These are phyloP conservation scores for Nicotiana obtusifolia DNA, from an alignment of 257 asterid genomes.

Conservation along the genomic window DNA sequence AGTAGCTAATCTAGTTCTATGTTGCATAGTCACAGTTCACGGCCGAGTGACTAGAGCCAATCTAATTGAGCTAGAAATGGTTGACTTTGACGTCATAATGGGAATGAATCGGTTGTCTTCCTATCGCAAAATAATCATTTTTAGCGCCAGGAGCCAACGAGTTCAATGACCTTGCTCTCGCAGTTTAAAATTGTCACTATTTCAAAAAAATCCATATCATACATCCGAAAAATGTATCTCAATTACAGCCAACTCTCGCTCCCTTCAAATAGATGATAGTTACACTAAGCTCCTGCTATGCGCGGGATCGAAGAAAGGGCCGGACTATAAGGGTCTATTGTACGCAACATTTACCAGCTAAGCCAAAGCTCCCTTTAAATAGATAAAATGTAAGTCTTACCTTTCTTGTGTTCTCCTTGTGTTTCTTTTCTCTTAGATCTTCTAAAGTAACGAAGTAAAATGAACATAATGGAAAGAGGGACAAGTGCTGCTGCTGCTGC, in stretches of 20 bases:
- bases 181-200: neutral
- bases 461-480: conserved; percentile 24
- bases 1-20: neutral
- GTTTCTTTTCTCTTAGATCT: conserved; percentile 19
- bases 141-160: neutral
- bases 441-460: conserved; percentile 26
- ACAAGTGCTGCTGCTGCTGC: conserved; percentile 43
- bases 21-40: neutral
- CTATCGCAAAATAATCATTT: neutral
- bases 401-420: conserved; percentile 9
- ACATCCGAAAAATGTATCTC: neutral
- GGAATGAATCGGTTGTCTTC: neutral
- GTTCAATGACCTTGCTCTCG: neutral
- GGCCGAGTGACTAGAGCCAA: neutral
- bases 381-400: neutral
- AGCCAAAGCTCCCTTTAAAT: neutral
- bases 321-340: too few relatives aligned
- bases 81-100: neutral
- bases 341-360: too few relatives aligned
- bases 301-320: too few relatives aligned
- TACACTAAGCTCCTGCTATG: too few relatives aligned
- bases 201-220: too few relatives aligned
- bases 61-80: neutral
- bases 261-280: too few relatives aligned
- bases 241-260: neutral